Evolutionary conservation across 257 asterid genomes (phyloP).

Genomic region (Orobanche coerulescens): DNA sequence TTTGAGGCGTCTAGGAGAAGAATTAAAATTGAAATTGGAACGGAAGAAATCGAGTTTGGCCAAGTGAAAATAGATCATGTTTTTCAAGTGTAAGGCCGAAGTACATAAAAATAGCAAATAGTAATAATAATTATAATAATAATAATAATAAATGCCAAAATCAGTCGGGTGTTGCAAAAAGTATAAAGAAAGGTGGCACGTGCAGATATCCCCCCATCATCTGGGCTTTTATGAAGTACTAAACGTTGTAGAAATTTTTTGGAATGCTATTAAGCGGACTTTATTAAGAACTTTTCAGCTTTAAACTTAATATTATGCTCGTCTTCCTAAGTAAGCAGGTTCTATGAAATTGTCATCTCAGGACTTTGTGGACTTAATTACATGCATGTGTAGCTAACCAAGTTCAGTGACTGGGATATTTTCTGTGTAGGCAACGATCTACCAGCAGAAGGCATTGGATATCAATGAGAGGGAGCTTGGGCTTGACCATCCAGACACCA

Average conservation of each 20-base stretch:
- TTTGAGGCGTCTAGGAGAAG: too few species aligned
- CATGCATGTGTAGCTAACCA: not conserved
- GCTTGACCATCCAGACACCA: conserved; percentile 99
- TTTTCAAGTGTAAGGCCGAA: too few species aligned
- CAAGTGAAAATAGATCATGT: too few species aligned
- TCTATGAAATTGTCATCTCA: conserved; percentile 4
- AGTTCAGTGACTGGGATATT: conserved; percentile 17
- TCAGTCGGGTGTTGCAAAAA: too few species aligned
- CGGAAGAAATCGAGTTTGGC: too few species aligned
- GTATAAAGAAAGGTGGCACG: too few species aligned
- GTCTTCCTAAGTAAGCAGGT: conserved; percentile 8
- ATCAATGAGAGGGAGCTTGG: conserved; percentile 98
- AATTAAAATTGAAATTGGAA: too few species aligned
- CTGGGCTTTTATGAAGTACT: conserved; percentile 3
- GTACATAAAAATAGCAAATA: too few species aligned
- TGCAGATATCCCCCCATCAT: not conserved
- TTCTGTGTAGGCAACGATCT: conserved; percentile 73
- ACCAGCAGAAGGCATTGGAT: conserved; percentile 97
- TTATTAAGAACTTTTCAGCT: conserved; percentile 8
- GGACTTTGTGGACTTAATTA: not conserved
- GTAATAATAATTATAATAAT: too few species aligned
- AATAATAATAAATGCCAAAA: too few species aligned
- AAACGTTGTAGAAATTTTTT: not conserved
- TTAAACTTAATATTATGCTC: conserved; percentile 6
- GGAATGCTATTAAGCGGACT: not conserved